Base-by-base conservation (phyloP, 495 filamentous ascomycete species). In the Tuber calosporum region DNA sequence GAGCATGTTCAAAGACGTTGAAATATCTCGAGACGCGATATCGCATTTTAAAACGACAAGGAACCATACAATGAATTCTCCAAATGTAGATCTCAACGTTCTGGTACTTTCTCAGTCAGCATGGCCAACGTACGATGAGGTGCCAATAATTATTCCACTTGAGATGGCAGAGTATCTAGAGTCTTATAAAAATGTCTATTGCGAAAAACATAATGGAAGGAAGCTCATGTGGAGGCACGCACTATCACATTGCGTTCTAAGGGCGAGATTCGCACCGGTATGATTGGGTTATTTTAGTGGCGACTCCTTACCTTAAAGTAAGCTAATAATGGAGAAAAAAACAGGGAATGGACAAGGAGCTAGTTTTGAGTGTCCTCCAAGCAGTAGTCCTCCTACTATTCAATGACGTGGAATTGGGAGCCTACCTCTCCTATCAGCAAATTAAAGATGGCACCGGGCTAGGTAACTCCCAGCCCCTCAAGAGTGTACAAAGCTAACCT, bases 1-100 rank as follows among this genome's bases (percentile, higher is more conserved):
- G 82, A 91, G 93, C 43, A 99, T 99, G 95, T 98, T 99, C 85
- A 97, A 96, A 80, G 95, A 99, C 79, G 92, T 97, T 82, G 94
- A 97, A 75, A 86, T 97, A 70, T 91, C 90, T 19, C 88, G 89
- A 43, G 94, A 97, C 73, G 93, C 96, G 79, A 93, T 97, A 86
- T 73, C 82, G 6, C 89, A 90, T 0, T 97, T 93, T 84, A 93
- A 87, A 74, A 78, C 80, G 48, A 82, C 68, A 75, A 83, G 69
- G 82, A 81, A 53, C 45, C 74, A 43, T 66, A 81, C 68, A 69
- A 84, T 85, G 22, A 84, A 84, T 53, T 79, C 85, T 45, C 82
- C 85, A 42, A 81, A 84, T n/a, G 77, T 97, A 36, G 94, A 97
- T 82, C 86, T 98, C 45, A 90, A 86, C 77, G 95, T 97, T 78